Conservation (phyloP, 1,284 basidiomycete genomes). For the Ganoderma multipileum region DNA sequence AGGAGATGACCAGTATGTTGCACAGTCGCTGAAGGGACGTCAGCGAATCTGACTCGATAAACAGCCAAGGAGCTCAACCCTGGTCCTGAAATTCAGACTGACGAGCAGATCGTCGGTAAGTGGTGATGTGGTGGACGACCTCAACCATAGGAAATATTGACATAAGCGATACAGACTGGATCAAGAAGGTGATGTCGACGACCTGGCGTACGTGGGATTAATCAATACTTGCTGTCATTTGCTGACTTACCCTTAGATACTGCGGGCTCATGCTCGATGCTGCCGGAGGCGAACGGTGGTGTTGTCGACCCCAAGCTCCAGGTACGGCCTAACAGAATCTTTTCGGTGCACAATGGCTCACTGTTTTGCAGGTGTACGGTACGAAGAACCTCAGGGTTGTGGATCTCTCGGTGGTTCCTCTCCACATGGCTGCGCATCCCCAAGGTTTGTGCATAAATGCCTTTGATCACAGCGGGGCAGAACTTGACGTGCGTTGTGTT, state of each 20-base stretch:
- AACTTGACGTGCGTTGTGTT: constrained; percentile 6
- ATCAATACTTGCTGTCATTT: background rate
- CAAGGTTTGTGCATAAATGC: constrained; percentile 30
- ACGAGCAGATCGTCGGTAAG: constrained; percentile 36
- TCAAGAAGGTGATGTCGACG: constrained; percentile 35
- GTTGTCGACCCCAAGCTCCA: constrained; percentile 39
- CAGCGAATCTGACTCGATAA: constrained; percentile 21
- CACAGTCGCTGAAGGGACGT: background rate
- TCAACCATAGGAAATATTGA: background rate
- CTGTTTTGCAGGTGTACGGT: constrained; percentile 47
- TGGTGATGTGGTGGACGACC: background rate
- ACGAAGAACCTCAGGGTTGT: constrained; percentile 47
- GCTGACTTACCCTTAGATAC: constrained; percentile 38
- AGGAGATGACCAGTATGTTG: constrained; percentile 37
- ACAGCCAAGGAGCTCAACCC: constrained; percentile 45
- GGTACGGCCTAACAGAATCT: constrained; percentile 18
- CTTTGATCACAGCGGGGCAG: background rate
- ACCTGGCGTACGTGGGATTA: constrained; percentile 38
- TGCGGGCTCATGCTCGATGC: constrained; percentile 40
- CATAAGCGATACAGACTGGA: constrained; percentile 28
- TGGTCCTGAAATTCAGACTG: constrained; percentile 40
- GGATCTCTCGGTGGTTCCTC: constrained; percentile 41
- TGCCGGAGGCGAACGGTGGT: constrained; percentile 36
- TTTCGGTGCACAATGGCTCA: background rate
- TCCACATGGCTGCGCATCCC: constrained; percentile 40